phyloP scores from a whole-genome alignment of 768 basidiomycete genomes.

The Mycena capillaripes region DNA sequence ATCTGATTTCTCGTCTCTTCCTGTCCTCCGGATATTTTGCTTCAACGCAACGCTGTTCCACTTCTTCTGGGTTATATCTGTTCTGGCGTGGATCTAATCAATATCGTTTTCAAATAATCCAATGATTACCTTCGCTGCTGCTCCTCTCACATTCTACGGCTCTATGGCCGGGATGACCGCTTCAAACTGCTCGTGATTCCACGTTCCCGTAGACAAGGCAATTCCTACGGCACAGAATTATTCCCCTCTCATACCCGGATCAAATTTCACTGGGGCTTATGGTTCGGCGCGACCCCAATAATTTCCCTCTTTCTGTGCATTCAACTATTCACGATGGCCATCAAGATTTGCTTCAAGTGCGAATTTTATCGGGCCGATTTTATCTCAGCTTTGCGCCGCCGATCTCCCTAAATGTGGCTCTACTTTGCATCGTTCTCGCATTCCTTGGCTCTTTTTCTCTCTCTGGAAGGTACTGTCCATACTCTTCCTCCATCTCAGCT shows the following conservation, averaged over 20 bases:
- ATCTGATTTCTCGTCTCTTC: too few relatives aligned
- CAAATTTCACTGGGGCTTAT: not conserved
- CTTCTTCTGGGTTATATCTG: not conserved
- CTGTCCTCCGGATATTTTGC: not conserved
- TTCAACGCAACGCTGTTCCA: not conserved
- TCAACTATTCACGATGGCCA: conserved; percentile 4
- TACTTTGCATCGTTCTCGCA: not conserved
- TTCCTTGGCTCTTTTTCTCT: not conserved
- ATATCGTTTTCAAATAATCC: conserved; percentile 6
- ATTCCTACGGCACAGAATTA: conserved; percentile 5
- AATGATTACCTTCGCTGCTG: not conserved
- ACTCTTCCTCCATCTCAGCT: not conserved
- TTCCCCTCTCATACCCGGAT: not conserved
- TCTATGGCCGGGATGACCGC: too few relatives aligned
- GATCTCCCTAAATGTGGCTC: conserved; percentile 7
- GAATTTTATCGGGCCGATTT: not conserved
- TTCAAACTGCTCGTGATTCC: too few relatives aligned
- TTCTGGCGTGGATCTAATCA: conserved; percentile 9
- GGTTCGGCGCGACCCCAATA: conserved; percentile 6
- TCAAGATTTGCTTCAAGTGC: conserved; percentile 5
- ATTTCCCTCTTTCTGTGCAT: conserved; percentile 2
- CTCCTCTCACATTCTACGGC: too few relatives aligned
- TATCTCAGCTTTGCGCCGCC: conserved; percentile 3
- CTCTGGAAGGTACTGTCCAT: not conserved
- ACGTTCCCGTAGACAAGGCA: not conserved